A percentile compares a stretch with the other conserved stretches of the same genome.
phyloP scores from a whole-genome alignment of 495 filamentous ascomycete species.

The Parathielavia appendiculata region DNA sequence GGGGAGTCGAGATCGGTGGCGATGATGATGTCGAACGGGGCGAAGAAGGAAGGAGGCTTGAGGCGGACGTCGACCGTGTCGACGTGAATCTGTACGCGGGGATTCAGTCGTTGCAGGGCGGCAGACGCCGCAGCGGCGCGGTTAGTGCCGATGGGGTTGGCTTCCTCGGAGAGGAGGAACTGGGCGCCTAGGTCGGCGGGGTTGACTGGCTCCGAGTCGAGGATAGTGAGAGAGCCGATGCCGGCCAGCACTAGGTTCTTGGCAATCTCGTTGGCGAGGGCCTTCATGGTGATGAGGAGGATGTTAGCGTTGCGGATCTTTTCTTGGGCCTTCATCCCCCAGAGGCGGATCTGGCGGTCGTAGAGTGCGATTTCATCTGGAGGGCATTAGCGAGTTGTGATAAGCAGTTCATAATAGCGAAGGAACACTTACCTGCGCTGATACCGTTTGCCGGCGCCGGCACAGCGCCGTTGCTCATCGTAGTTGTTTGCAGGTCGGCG shows the following conservation, averaged over 20 bases:
- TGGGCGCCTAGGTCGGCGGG: slow-evolving; percentile 81
- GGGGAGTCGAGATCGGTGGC: slow-evolving; percentile 80
- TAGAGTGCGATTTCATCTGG: slow-evolving; percentile 96
- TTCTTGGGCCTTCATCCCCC: slow-evolving; percentile 90
- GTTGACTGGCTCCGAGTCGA: slow-evolving; percentile 72
- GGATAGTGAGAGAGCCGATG: slow-evolving; percentile 83
- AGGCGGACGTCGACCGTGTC: slow-evolving; percentile 59
- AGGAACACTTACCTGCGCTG: slow-evolving; percentile 26
- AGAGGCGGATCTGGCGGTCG: slow-evolving; percentile 96
- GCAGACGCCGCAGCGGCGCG: slow-evolving; percentile 79
- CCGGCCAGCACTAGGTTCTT: slow-evolving; percentile 97
- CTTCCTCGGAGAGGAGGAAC: slow-evolving; percentile 72
- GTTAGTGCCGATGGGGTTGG: slow-evolving; percentile 67
- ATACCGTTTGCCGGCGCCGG: slow-evolving; percentile 9
- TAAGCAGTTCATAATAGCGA: background rate
- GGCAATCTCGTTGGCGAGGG: slow-evolving; percentile 90
- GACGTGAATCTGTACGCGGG: slow-evolving; percentile 71
- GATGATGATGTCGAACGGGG: slow-evolving; percentile 77
- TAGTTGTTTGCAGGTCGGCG: background rate
- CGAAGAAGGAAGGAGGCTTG: slow-evolving; percentile 67
- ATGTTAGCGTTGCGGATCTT: slow-evolving; percentile 88
- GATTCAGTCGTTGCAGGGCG: slow-evolving; percentile 79
- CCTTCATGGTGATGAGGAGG: slow-evolving; percentile 79
- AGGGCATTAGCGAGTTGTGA: slow-evolving; percentile 2
- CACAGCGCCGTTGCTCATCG: background rate